These are phyloP conservation scores for Botrytis sinoallii DNA, from an alignment of 2,329 filamentous ascomycete genomes.

Conservation along the genomic window DNA sequence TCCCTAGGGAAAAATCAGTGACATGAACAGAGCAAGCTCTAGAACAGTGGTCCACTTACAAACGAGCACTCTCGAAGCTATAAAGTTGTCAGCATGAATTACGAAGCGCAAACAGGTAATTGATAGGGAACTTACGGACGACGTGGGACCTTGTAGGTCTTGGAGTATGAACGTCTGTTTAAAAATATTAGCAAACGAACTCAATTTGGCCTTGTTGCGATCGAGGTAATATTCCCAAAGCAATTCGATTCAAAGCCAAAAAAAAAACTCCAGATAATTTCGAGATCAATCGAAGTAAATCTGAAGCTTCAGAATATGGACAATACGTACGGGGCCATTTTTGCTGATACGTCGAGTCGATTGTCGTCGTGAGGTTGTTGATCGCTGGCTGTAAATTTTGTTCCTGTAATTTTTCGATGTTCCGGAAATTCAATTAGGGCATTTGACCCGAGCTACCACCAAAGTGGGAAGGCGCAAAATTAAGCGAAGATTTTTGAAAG, in stretches of 20 bases:
- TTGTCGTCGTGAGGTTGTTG: conserved; percentile 20
- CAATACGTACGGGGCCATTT: conserved; percentile 42
- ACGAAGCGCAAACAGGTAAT: not conserved
- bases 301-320: not conserved
- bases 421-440: conserved; percentile 14
- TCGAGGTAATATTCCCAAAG: not conserved
- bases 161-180: conserved; percentile 68
- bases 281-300: not conserved
- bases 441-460: conserved; percentile 13
- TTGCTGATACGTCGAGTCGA: conserved; percentile 27
- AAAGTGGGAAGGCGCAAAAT: conserved; percentile 3
- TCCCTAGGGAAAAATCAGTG: conserved; percentile 82
- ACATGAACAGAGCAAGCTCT: conserved; percentile 98
- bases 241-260: not conserved
- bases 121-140: conserved; percentile 50
- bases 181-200: conserved; percentile 8
- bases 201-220: not conserved
- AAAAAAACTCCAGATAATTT: not conserved
- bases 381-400: conserved; percentile 15
- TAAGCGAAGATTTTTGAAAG: conserved; percentile 19
- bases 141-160: conserved; percentile 99
- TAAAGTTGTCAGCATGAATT: conserved; percentile 40
- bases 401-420: conserved; percentile 5
- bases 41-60: conserved; percentile 99
- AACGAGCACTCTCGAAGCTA: conserved; percentile 98